Percentiles rank a stretch among this genome's conserved stretches.
phyloP scores from a whole-genome alignment of 768 basidiomycete species.

The Russula abietina region DNA sequence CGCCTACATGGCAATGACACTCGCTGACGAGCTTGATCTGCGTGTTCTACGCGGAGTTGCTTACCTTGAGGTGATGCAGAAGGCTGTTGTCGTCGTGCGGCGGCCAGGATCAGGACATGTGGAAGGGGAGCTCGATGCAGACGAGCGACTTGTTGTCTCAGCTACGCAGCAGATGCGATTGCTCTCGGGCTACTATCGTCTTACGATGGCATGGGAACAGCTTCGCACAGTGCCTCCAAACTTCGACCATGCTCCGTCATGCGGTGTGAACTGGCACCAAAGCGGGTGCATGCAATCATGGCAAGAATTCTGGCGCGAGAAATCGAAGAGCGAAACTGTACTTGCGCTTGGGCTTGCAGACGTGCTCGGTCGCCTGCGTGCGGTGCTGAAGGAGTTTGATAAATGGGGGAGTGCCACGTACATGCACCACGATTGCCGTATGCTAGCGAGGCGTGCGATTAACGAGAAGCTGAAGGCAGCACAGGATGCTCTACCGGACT shows the following conservation, averaged over 20 bases:
- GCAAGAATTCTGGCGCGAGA: slow-evolving; percentile 78
- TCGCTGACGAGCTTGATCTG: slow-evolving; percentile 65
- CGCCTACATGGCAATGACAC: slow-evolving; percentile 65
- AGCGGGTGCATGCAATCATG: slow-evolving; percentile 67
- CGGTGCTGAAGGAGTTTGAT: slow-evolving; percentile 62
- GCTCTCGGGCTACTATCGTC: slow-evolving; percentile 63
- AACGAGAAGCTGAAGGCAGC: slow-evolving; percentile 49
- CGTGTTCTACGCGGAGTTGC: slow-evolving; percentile 54
- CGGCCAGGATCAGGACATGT: slow-evolving; percentile 20
- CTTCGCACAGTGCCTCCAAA: slow-evolving; percentile 49
- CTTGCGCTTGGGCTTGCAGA: slow-evolving; percentile 57
- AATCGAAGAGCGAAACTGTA: slow-evolving; percentile 55
- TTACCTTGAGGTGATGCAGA: slow-evolving; percentile 71
- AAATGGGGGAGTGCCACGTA: slow-evolving; percentile 67
- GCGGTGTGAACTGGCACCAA: slow-evolving; percentile 66
- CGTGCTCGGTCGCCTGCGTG: slow-evolving; percentile 57
- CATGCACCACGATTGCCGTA: slow-evolving; percentile 72
- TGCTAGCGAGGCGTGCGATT: slow-evolving; percentile 51
- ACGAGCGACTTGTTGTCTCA: slow-evolving; percentile 48
- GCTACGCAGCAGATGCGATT: slow-evolving; percentile 57
- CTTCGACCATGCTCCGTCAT: slow-evolving; percentile 61
- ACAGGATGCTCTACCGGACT: slow-evolving; percentile 57
- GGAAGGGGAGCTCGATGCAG: slow-evolving; percentile 32
- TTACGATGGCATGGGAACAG: slow-evolving; percentile 60
- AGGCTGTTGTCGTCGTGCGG: slow-evolving; percentile 38